Conservation (phyloP, 495 filamentous ascomycete species). For the Astrothelium subdiscretum region DNA sequence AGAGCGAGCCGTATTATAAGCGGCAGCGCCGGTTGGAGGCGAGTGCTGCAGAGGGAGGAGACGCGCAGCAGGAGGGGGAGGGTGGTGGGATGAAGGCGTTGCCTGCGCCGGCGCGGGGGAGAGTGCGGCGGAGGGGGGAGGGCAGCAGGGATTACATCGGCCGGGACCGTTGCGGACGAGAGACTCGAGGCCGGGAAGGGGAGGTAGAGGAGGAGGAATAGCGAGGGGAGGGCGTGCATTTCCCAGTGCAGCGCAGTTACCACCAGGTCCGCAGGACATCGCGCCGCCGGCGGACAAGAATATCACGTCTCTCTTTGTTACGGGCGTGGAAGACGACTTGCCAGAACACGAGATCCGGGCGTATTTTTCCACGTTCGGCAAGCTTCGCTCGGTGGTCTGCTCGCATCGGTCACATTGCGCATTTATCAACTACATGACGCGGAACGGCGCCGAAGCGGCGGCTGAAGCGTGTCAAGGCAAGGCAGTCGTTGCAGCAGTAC, state of each 20-base stretch:
- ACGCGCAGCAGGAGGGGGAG: conserved; percentile 37
- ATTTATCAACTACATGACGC: conserved; percentile 82
- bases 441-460: conserved; percentile 72
- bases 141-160: conserved; percentile 12
- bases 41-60: conserved; percentile 36
- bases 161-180: conserved; percentile 29
- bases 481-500: conserved; percentile 72
- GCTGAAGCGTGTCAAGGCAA: conserved; percentile 77
- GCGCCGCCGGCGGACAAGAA: conserved; percentile 69
- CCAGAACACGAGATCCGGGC: conserved; percentile 82
- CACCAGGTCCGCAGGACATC: conserved; percentile 71
- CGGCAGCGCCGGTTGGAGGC: conserved; percentile 60
- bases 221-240: conserved; percentile 48
- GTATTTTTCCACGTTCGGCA: conserved; percentile 79
- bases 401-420: conserved; percentile 95
- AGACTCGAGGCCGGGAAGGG: conserved; percentile 12
- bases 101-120: conserved; percentile 15
- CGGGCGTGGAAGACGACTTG: conserved; percentile 90
- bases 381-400: conserved; percentile 80
- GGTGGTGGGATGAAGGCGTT: conserved; percentile 35
- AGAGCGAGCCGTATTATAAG: conserved; percentile 88
- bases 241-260: conserved; percentile 59
- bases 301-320: conserved; percentile 85
- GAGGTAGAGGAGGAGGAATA: conserved; percentile 27
- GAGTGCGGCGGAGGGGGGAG: conserved; percentile 11